Conservation (phyloP, 2,329 filamentous ascomycete genomes). For the Ophiostoma populinum region DNA sequence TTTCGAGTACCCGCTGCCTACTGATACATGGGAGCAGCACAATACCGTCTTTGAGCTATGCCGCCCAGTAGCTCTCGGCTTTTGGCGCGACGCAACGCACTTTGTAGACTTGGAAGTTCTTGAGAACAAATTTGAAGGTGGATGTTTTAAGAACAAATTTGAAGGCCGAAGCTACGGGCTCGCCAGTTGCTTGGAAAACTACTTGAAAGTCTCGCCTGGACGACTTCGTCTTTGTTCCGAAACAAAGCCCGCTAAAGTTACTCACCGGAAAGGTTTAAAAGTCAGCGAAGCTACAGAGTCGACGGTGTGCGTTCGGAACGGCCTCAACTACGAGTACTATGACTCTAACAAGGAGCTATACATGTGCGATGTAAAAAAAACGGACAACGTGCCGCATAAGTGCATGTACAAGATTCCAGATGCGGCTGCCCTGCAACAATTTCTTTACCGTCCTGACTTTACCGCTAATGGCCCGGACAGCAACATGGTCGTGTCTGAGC, state of each 20-base stretch:
- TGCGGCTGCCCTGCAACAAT: conserved; percentile 19
- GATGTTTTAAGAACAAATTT: conserved; percentile 26
- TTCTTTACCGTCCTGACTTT: conserved; percentile 18
- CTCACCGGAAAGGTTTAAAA: conserved; percentile 17
- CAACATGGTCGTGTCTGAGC: conserved; percentile 35
- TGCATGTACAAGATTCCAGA: conserved; percentile 26
- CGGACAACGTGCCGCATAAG: conserved; percentile 13
- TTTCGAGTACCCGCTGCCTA: conserved; percentile 40
- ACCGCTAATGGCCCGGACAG: conserved; percentile 17
- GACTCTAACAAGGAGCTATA: conserved; percentile 15
- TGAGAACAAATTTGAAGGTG: conserved; percentile 22
- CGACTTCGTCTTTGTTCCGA: neutral
- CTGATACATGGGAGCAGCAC: conserved; percentile 16
- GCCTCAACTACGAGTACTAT: conserved; percentile 22
- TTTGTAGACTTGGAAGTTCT: too few relatives aligned
- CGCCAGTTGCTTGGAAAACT: neutral
- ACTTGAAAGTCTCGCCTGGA: neutral
- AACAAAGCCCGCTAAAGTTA: conserved; percentile 19
- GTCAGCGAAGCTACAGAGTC: conserved; percentile 14
- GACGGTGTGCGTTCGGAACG: conserved; percentile 28
- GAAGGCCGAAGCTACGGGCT: conserved; percentile 14
- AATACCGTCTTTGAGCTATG: conserved; percentile 35
- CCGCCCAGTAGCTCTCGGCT: conserved; percentile 21
- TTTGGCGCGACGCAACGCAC: conserved; percentile 34
- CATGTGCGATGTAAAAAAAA: conserved; percentile 6